Evolutionary conservation across 2,329 filamentous ascomycete genomes (phyloP), one percentile per base, ranked within the genome.

Genomic region (Plenodomus biglobosus): DNA sequence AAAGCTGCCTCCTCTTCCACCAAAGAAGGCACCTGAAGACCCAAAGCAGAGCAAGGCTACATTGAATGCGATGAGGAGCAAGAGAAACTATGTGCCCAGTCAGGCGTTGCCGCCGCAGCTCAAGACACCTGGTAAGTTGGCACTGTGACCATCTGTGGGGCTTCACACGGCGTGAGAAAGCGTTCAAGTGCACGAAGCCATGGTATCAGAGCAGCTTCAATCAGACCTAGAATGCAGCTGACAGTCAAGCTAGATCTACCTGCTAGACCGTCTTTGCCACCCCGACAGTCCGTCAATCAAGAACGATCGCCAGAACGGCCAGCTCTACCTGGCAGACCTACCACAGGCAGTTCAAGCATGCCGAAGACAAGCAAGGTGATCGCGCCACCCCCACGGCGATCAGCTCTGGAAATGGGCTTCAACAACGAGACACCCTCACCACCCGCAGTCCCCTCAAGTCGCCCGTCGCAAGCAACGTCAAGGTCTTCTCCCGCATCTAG

Each of bases 1-100:
- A 13, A 75, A 76, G 32, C 67, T 85, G 8, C 83, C 83, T 42
- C 72, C 77, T 22, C 69, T 84, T 30, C 81, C 81, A 40, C 75
- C 78, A 1, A 82, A 78, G 58, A 70, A 64, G 42, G 59, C 65
- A n/a, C 62, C 70, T n/a, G 71, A 74, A 40, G 69, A 76, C 34
- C 66, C 67, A 39, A 73, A 75, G 39, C 66, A 64, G 44, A 65
- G 62, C 46, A 69, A 69, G 40, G 62, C 68, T 22, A 67, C 72
- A 3, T 53, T 74, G 21, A 68, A 64, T 27, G 64, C 70, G 0
- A 73, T 70, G 54, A 69, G 65, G 34, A 73, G 72, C 19, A 65
- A 64, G 35, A 36, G 61, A 62, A 46, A 62, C 58, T 42, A 57
- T 60, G 44, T 60, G 50, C 18, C 55, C 30, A 48, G 61, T 58